These are phyloP conservation scores for Colletotrichum scovillei DNA, from an alignment of 2,329 filamentous ascomycete genomes.

Conservation along the genomic window DNA sequence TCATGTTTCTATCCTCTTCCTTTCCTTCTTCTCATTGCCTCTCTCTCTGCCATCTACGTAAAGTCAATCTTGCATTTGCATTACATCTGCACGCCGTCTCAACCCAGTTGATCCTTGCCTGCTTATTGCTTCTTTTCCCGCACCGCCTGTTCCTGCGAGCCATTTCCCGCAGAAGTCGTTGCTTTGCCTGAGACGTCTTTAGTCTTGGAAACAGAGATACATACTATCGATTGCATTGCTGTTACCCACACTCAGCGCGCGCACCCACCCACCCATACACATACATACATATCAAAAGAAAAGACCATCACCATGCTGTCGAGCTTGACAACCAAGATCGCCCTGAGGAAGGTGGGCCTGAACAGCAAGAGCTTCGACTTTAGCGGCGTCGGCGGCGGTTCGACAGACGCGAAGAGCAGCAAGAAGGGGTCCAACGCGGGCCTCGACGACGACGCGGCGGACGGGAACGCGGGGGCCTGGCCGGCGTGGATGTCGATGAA, in stretches of 20 bases:
- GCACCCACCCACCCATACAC: background rate
- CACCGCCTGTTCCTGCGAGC: background rate
- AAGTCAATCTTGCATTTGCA: slow-evolving; percentile 19
- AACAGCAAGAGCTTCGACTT: slow-evolving; percentile 62
- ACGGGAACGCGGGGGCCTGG: slow-evolving; percentile 46
- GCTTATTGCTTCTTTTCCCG: background rate
- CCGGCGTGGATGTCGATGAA: slow-evolving; percentile 61
- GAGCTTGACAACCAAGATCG: slow-evolving; percentile 67
- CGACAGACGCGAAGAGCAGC: slow-evolving; percentile 46
- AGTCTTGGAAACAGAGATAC: background rate
- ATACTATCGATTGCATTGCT: background rate
- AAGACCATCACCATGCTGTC: slow-evolving; percentile 60
- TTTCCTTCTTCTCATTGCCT: background rate
- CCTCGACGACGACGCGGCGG: slow-evolving; percentile 41
- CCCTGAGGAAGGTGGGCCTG: slow-evolving; percentile 67
- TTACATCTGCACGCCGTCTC: slow-evolving; percentile 4
- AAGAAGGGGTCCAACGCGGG: slow-evolving; percentile 41
- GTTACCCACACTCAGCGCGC: background rate
- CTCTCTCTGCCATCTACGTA: background rate
- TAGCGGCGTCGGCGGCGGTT: slow-evolving; percentile 39
- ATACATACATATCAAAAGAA: background rate
- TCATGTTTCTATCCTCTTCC: slow-evolving; percentile 1
- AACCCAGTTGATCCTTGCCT: slow-evolving; percentile 25
- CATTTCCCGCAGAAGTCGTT: background rate
- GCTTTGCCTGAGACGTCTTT: slow-evolving; percentile 1